phyloP scores from a whole-genome alignment of 371 early-diverging fungal genomes.

The Mucor irregularis region DNA sequence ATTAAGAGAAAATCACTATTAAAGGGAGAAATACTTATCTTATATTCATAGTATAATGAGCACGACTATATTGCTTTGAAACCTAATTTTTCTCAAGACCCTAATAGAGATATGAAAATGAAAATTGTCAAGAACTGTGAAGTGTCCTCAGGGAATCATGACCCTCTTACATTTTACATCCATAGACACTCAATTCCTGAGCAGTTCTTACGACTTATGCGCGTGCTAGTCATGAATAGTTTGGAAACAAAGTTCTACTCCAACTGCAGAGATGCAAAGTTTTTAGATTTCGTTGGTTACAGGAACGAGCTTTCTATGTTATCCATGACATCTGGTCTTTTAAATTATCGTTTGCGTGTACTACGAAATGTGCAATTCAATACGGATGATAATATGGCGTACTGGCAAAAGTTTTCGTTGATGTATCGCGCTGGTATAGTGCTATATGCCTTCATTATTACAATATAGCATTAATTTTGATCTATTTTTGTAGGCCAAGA shows the following conservation, averaged over 20 bases:
- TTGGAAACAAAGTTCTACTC: slow-evolving; percentile 37
- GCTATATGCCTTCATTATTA: too few relatives aligned
- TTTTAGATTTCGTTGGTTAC: slow-evolving; percentile 45
- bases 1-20: neutral
- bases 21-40: neutral
- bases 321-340: slow-evolving; percentile 30
- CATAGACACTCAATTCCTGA: slow-evolving; percentile 42
- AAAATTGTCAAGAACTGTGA: slow-evolving; percentile 41
- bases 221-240: slow-evolving; percentile 65
- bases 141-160: slow-evolving; percentile 30
- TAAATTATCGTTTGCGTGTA: slow-evolving; percentile 30
- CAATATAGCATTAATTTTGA: slow-evolving; percentile 8
- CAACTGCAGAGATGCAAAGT: slow-evolving; percentile 13
- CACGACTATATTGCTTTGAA: slow-evolving; percentile 53
- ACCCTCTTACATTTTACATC: slow-evolving; percentile 48
- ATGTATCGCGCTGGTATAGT: slow-evolving; percentile 54
- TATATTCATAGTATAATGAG: slow-evolving; percentile 38
- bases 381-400: slow-evolving; percentile 12
- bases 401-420: slow-evolving; percentile 45
- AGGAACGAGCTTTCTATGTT: slow-evolving; percentile 60
- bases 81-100: slow-evolving; percentile 63
- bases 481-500: slow-evolving; percentile 29
- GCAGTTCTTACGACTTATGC: slow-evolving; percentile 52
- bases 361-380: slow-evolving; percentile 18
- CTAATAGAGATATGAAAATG: slow-evolving; percentile 43